Evolutionary conservation across 1,139 yeast genomes (phyloP).

Genomic region (Geotrichum fermentans): DNA sequence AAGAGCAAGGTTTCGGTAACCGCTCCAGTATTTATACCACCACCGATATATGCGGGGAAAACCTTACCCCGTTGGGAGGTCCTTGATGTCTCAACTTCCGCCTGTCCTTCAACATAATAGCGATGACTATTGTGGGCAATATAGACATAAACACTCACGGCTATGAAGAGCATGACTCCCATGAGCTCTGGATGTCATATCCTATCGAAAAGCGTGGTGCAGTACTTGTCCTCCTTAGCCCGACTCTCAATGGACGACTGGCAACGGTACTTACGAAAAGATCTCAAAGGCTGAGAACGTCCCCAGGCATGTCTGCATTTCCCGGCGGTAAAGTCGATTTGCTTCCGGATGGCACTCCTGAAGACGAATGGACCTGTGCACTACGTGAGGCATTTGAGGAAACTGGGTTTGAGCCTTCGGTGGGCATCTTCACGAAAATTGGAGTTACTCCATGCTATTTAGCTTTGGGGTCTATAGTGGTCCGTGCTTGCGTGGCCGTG

Average conservation of each 20-base stretch:
- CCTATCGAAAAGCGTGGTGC: conserved; percentile 60
- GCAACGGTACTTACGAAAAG: conserved; percentile 70
- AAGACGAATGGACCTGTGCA: conserved; percentile 67
- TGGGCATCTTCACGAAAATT: conserved; percentile 44
- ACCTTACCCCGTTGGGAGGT: neutral
- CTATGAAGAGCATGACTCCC: conserved; percentile 1
- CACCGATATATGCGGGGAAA: neutral
- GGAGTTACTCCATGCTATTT: conserved; percentile 64
- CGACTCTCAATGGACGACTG: conserved; percentile 40
- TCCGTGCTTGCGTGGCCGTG: conserved; percentile 71
- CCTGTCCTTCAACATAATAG: no score
- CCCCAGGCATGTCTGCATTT: conserved; percentile 79
- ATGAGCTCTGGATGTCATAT: conserved; percentile 46
- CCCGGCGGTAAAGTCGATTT: conserved; percentile 75
- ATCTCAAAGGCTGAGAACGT: conserved; percentile 58
- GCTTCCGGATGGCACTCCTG: conserved; percentile 38
- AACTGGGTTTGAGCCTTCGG: conserved; percentile 54
- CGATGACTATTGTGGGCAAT: neutral
- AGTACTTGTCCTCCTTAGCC: conserved; percentile 37
- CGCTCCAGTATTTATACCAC: no score
- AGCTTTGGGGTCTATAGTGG: conserved; percentile 70
- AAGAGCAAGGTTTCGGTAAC: neutral
- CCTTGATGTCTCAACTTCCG: no score
- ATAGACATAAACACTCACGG: neutral
- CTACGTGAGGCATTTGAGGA: conserved; percentile 80